These are phyloP conservation scores for Phytophthora cryptogea DNA, from an alignment of 352 stramenopile species.

Conservation along the genomic window DNA sequence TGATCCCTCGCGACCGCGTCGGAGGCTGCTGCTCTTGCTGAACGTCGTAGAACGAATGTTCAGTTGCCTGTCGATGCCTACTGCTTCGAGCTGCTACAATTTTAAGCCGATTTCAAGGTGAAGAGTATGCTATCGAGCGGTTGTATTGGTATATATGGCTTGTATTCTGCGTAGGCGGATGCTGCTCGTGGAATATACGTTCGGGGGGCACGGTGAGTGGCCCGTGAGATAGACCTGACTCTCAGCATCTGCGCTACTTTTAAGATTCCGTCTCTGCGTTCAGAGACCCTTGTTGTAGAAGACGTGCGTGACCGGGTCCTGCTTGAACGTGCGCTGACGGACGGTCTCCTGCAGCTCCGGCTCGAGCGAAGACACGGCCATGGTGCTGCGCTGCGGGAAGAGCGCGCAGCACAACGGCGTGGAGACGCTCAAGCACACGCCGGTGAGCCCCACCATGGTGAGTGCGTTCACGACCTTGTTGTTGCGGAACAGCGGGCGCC, in stretches of 20 bases:
- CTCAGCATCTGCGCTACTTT: slow-evolving; percentile 3
- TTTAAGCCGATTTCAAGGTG: not conserved
- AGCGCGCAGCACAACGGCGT: slow-evolving; percentile 83
- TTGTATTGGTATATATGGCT: slow-evolving; percentile 35
- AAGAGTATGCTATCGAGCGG: slow-evolving; percentile 22
- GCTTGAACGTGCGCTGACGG: slow-evolving; percentile 45
- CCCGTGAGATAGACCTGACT: slow-evolving; percentile 5
- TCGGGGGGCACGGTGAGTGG: slow-evolving; percentile 11
- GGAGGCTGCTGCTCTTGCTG: slow-evolving; percentile 39
- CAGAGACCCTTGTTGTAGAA: slow-evolving; percentile 85
- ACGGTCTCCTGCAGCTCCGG: slow-evolving; percentile 65
- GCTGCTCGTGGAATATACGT: slow-evolving; percentile 24
- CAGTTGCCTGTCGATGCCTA: slow-evolving; percentile 2
- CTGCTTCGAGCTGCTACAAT: no score
- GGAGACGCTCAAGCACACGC: slow-evolving; percentile 71
- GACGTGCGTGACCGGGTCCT: slow-evolving; percentile 56
- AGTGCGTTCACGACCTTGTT: slow-evolving; percentile 70
- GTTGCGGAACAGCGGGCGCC: slow-evolving; percentile 56
- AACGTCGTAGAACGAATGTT: not conserved
- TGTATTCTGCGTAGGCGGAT: slow-evolving; percentile 21
- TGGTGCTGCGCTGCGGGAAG: slow-evolving; percentile 80
- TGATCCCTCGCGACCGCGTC: slow-evolving; percentile 86
- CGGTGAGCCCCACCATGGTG: slow-evolving; percentile 74
- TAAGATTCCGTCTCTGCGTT: slow-evolving; percentile 17
- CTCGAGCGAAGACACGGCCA: slow-evolving; percentile 62